Base-by-base conservation (phyloP, 352 stramenopile species). In the Pythium grandisporangium region DNA sequence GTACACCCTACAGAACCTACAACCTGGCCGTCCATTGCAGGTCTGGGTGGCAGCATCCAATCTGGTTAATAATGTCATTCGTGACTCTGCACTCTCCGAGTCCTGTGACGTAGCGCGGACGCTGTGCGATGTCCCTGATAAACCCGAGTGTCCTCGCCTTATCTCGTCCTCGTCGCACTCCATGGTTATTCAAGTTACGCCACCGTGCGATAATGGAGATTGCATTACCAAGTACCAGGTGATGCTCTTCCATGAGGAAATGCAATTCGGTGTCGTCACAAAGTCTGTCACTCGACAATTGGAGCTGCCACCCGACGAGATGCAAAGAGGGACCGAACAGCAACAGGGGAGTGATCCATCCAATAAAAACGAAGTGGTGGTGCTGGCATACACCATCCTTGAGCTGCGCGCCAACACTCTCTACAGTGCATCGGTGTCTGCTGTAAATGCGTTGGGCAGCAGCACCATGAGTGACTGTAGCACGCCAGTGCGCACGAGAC, bases 31-130 rank as follows among this genome's bases (percentile, higher is more conserved):
- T 2, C 25, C 51, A 0, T 27, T 86, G 1, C 50, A 54, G 13
- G 56, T 69, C 10, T 79, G 70, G 59, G 37, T 89, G 17, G 66
- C 66, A 3, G 72, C 70, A 5, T 70, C 66, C 13, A 89, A 86
- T 30, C 40, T 84, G 20, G 68, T 84, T 32, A 58, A 76, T 37
- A 82, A 70, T 38, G 66, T 69, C 20, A 37, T 85, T 6, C 58
- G 60, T 7, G 54, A 52, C 7, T 86, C 76, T 13, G 39, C 37
- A 4, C 54, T 76, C 27, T 89, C 76, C 0, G 37, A 39, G 14
- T 53, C 55, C 12, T 80, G 61, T 19, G 54, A 65, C 10, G 20
- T 38, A 1, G 55, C 60, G 0, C 24, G 22, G 1, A 85, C 73
- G 14, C 38, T 82, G 6, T 66, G 59, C 10, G 75, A 84, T 16